A percentile compares a stretch with the other conserved stretches of the same genome.
phyloP scores from a whole-genome alignment of 805 yeast genomes.

The Maudiozyma serrabonitensis region DNA sequence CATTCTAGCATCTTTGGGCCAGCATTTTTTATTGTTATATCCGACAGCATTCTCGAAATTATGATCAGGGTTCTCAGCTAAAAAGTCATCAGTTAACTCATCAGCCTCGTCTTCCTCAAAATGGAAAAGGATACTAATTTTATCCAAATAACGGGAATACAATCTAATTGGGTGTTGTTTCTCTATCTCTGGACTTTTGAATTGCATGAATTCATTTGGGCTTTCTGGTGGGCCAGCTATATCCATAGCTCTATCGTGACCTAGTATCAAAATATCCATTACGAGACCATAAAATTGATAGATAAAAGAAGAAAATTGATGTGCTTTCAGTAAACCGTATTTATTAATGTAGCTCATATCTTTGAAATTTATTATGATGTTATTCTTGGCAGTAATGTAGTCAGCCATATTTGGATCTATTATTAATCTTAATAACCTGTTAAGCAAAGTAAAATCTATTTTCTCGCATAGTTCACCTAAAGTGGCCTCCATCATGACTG shows the following conservation, averaged over 20 bases:
- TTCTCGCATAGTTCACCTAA: constrained; percentile 69
- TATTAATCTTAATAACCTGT: constrained; percentile 67
- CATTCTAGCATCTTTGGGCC: constrained; percentile 95
- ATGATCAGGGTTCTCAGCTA: constrained; percentile 86
- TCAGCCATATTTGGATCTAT: constrained; percentile 91
- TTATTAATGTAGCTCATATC: constrained; percentile 93
- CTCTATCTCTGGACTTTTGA: constrained; percentile 49
- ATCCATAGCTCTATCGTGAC: constrained; percentile 78
- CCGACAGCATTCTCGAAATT: constrained; percentile 80
- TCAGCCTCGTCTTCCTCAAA: constrained; percentile 65
- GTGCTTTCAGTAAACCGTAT: constrained; percentile 78
- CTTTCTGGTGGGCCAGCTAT: constrained; percentile 66
- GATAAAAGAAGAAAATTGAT: constrained; percentile 84
- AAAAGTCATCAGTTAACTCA: constrained; percentile 63
- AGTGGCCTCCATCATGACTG: constrained; percentile 75
- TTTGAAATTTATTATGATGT: constrained; percentile 70
- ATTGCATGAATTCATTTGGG: constrained; percentile 76
- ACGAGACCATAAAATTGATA: constrained; percentile 85
- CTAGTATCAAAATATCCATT: constrained; percentile 71
- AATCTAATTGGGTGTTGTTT: constrained; percentile 64
- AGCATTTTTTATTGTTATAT: constrained; percentile 79
- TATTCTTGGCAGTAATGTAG: constrained; percentile 85
- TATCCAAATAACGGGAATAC: constrained; percentile 77
- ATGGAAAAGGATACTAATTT: constrained; percentile 67
- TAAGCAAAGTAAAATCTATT: constrained; percentile 78